These are phyloP conservation scores for Nemania diffusa DNA, from an alignment of 2,329 filamentous ascomycete genomes.

Conservation along the genomic window DNA sequence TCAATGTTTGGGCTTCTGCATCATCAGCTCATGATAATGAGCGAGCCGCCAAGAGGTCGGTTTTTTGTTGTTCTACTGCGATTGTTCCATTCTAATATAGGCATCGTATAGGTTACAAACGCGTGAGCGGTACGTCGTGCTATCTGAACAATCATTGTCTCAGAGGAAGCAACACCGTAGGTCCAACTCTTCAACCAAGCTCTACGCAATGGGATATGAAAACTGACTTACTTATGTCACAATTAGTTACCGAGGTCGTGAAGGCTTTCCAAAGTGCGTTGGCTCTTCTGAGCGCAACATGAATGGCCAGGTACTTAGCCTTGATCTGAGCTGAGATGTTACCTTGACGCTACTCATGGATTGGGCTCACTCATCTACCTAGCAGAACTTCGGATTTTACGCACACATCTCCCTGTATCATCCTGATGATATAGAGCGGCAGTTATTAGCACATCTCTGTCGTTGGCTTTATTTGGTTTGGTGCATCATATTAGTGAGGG, in stretches of 20 bases:
- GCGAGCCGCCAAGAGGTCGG: conserved; percentile 78
- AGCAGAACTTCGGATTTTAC: no score
- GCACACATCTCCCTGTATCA: neutral
- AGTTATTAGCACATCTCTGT: neutral
- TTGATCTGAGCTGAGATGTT: neutral
- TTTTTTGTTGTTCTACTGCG: neutral
- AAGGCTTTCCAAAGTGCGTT: conserved; percentile 71
- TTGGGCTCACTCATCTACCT: neutral
- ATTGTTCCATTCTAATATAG: conserved; percentile 24
- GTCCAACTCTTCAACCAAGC: conserved; percentile 47
- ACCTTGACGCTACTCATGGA: neutral
- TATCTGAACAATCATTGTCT: conserved; percentile 76
- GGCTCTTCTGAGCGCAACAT: conserved; percentile 59
- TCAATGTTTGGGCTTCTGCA: conserved; percentile 80
- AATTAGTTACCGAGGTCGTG: conserved; percentile 65
- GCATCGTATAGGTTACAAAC: conserved; percentile 73
- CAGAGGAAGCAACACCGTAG: conserved; percentile 84
- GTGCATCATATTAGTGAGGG: conserved; percentile 6
- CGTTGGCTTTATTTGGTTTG: neutral
- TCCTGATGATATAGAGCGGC: conserved; percentile 1
- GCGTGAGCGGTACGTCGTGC: conserved; percentile 77
- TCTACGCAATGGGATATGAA: conserved; percentile 33
- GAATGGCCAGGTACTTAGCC: neutral
- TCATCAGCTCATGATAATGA: conserved; percentile 78
- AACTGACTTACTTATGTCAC: conserved; percentile 34